Evolutionary conservation across 139 green algal species (phyloP).

Genomic region (Chlamydomonas schloesseri): DNA sequence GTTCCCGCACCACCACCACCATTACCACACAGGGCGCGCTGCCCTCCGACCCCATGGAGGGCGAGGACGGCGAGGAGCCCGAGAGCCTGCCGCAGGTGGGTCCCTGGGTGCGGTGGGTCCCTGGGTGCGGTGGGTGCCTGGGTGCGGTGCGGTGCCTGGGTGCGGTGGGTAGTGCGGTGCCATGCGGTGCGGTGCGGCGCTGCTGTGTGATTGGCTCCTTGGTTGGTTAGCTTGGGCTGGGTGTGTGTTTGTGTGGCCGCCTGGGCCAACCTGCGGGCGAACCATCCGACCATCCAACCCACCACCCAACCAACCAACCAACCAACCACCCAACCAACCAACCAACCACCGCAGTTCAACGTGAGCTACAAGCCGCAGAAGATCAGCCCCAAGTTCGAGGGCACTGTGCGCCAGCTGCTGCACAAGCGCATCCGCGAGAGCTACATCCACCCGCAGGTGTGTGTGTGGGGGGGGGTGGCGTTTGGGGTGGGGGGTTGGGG

Average conservation of each 20-base stretch:
- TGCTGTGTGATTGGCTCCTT: too few species aligned
- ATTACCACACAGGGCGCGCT: slow-evolving; percentile 42
- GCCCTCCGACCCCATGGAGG: slow-evolving; percentile 59
- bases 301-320: too few species aligned
- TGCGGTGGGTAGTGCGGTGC: too few species aligned
- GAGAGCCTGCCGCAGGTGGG: slow-evolving; percentile 49
- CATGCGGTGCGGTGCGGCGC: too few species aligned
- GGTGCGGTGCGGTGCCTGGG: too few species aligned
- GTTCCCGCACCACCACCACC: too few species aligned
- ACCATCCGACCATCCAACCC: too few species aligned
- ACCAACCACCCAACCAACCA: too few species aligned
- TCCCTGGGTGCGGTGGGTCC: not conserved
- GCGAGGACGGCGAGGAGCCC: slow-evolving; percentile 74
- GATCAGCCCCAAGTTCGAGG: slow-evolving; percentile 97
- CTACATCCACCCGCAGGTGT: slow-evolving; percentile 93
- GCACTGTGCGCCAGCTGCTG: slow-evolving; percentile 93
- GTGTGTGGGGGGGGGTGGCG: slow-evolving; percentile 14
- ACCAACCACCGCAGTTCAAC: slow-evolving; percentile 44
- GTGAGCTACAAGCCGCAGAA: slow-evolving; percentile 99
- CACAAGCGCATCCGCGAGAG: slow-evolving; percentile 95
- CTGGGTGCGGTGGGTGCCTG: too few species aligned
- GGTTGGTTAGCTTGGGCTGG: too few species aligned
- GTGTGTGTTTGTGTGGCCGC: too few species aligned
- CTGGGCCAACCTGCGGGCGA: too few species aligned
- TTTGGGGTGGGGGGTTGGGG: not conserved